Evolutionary conservation across 495 filamentous ascomycete genomes (phyloP).

Genomic region (Penicillium taxi): DNA sequence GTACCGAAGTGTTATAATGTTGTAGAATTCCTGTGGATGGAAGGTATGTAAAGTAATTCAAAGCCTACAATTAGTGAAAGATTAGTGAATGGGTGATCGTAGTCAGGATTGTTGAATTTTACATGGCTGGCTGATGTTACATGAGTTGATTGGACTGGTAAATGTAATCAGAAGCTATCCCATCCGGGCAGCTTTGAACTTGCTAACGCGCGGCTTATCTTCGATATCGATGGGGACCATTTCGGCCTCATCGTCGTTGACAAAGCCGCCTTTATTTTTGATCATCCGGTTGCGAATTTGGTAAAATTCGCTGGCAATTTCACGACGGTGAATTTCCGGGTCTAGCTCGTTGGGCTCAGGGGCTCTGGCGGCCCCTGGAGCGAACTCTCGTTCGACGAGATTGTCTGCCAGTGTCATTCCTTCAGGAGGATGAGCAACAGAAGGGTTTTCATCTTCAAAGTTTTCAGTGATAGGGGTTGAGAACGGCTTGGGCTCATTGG

Average conservation of each 20-base stretch:
- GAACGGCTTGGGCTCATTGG: slow-evolving; percentile 39
- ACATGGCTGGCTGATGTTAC: no score
- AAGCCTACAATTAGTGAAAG: no score
- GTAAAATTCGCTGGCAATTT: slow-evolving; percentile 75
- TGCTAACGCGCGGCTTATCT: slow-evolving; percentile 66
- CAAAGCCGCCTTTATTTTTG: slow-evolving; percentile 68
- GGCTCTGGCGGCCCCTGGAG: slow-evolving; percentile 17
- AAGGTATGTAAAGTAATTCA: no score
- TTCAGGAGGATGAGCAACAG: slow-evolving; percentile 40
- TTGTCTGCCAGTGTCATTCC: slow-evolving; percentile 49
- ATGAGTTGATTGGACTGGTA: no score
- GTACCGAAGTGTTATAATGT: no score
- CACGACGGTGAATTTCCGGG: slow-evolving; percentile 59
- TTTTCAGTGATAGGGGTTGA: slow-evolving; percentile 36
- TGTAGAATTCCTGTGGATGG: no score
- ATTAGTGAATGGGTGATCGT: no score
- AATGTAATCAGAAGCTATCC: no score
- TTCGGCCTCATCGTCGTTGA: slow-evolving; percentile 48
- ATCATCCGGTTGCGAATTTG: slow-evolving; percentile 71
- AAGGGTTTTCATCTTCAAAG: slow-evolving; percentile 15
- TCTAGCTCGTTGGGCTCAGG: slow-evolving; percentile 68
- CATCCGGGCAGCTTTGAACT: slow-evolving; percentile 81
- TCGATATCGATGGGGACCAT: slow-evolving; percentile 52
- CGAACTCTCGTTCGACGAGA: slow-evolving; percentile 53
- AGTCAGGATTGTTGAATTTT: no score